phyloP scores from a whole-genome alignment of 495 filamentous ascomycete genomes.

The Neurospora sp. region DNA sequence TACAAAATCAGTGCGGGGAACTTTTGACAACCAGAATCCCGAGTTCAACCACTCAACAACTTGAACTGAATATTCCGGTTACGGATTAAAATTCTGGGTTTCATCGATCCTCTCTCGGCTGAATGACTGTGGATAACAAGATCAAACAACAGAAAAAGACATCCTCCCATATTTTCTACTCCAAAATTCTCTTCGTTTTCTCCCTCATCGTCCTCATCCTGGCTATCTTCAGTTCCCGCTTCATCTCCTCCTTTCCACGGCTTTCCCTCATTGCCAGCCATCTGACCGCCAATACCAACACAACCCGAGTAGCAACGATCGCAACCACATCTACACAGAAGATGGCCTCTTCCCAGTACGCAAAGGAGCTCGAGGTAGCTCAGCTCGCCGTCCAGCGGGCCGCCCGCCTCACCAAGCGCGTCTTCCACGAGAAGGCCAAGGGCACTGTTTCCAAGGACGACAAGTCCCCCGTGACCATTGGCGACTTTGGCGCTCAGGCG shows the following conservation, averaged over 20 bases:
- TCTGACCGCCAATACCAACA: background rate
- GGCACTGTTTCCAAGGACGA: constrained; percentile 91
- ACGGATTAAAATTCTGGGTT: background rate
- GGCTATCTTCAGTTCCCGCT: constrained; percentile 7
- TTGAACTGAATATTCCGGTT: background rate
- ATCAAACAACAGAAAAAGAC: background rate
- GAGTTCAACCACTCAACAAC: background rate
- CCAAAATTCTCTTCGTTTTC: constrained; percentile 3
- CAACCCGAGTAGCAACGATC: background rate
- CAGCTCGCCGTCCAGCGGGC: constrained; percentile 90
- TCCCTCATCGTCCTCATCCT: constrained; percentile 17
- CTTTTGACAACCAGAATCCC: background rate
- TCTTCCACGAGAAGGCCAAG: constrained; percentile 87
- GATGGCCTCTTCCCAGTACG: constrained; percentile 39
- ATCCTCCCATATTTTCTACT: background rate
- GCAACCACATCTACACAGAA: constrained; percentile 1
- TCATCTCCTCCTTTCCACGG: constrained; percentile 7
- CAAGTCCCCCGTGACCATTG: constrained; percentile 91
- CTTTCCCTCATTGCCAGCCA: background rate
- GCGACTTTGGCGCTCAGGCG: constrained; percentile 95
- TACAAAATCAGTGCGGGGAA: background rate
- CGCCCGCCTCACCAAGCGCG: constrained; percentile 75
- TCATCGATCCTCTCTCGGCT: background rate
- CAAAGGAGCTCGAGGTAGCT: constrained; percentile 73
- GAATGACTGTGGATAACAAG: background rate